Base-by-base conservation (phyloP, 2,329 filamentous ascomycete species). In the Cordyceps militaris region DNA sequence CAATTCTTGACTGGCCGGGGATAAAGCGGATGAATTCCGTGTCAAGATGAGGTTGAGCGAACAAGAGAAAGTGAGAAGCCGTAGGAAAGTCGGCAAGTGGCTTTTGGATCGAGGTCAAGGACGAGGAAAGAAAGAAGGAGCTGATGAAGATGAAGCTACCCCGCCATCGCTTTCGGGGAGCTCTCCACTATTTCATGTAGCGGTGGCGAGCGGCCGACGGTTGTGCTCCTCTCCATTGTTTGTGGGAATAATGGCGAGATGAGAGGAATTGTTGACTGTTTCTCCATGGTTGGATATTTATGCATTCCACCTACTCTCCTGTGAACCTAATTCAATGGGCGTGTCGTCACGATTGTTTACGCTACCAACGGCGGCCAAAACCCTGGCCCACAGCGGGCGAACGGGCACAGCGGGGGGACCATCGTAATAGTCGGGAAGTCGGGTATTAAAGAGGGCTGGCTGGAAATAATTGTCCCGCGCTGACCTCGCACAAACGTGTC, bases 81-180 rank as follows among this genome's bases (percentile, higher is more conserved):
- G 38, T 9, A 13, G 21, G 30, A 44, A 14, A 23, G 2, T 6
- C 10, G 7, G 19, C 26, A n/a, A 24, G 40, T 32, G 36, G 51
- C 38, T 21, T 26, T 24, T 21, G 24, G 14, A 34, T 38, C 23
- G 34, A 42, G 2, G 21, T 43, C 9, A 42, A 32, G 14, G 7
- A 6, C 13, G 8, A 16, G n/a, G 43, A 49, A 43, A 43, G 36
- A 14, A 42, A 43, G 36, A 13, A 21, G 24, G 26, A 43, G 23
- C 44, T 43, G 49, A 52, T 21, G 13, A 34, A n/a, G 28, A 36
- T 26, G 30, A 47, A 56, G 43, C 54, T 56, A 56, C 54, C 54
- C 54, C 54, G 54, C 54, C 54, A 56, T 50, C 24, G 11, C 2
- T n/a, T 28, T 28, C 42, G 51, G 46, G 44, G 54, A 49, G 44